A percentile compares a stretch with the other conserved stretches of the same genome.
Conservation (phyloP, 805 yeast genomes). For the Hanseniaspora thailandica region DNA sequence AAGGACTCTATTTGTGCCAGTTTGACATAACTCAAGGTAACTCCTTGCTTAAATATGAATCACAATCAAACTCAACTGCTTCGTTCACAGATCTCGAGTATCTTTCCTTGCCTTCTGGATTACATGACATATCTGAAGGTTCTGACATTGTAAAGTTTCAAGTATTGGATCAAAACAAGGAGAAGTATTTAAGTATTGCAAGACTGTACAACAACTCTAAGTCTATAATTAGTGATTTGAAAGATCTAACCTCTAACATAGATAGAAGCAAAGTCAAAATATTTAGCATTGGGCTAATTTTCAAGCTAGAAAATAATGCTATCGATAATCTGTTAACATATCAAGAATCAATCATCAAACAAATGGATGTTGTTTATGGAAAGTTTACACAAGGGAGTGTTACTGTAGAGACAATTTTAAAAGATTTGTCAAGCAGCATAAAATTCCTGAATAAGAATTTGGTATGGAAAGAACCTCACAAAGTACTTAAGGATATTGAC, state of each 20-base stretch:
- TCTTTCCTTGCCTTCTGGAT: conserved; percentile 58
- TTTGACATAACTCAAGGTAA: conserved; percentile 29
- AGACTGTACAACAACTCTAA: conserved; percentile 38
- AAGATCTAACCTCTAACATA: conserved; percentile 2
- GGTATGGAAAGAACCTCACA: conserved; percentile 2
- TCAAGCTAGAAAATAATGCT: conserved; percentile 8
- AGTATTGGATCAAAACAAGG: conserved; percentile 23
- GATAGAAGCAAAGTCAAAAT: conserved; percentile 41
- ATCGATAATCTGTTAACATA: conserved; percentile 19
- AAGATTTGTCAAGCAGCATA: not conserved
- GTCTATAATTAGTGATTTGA: conserved; percentile 20
- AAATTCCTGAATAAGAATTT: not conserved
- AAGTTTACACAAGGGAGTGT: conserved; percentile 11
- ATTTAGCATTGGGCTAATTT: conserved; percentile 52
- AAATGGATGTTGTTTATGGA: conserved; percentile 8
- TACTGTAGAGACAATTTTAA: not conserved
- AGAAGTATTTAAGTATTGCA: conserved; percentile 37
- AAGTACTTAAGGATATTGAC: conserved; percentile 21
- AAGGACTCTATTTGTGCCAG: conserved; percentile 23
- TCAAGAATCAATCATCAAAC: conserved; percentile 18
- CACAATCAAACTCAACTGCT: conserved; percentile 8
- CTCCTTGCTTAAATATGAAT: conserved; percentile 23
- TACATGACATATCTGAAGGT: conserved; percentile 36
- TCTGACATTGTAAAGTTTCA: conserved; percentile 47
- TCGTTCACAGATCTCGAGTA: conserved; percentile 41